These are phyloP conservation scores for Emmonsia crescens DNA, from an alignment of 2,329 filamentous ascomycete genomes.

Conservation along the genomic window DNA sequence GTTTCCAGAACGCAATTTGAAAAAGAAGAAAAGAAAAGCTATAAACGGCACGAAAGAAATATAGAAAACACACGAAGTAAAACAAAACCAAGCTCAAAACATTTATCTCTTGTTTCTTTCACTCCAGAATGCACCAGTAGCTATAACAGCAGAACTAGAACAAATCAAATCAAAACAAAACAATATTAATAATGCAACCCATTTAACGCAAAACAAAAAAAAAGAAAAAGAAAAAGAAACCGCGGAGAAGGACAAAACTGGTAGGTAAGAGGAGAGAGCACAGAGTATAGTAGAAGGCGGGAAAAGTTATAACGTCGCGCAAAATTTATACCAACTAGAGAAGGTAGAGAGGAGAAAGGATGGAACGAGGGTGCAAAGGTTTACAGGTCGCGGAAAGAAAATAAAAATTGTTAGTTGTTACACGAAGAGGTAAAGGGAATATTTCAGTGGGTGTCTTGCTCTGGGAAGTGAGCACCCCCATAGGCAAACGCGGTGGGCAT, in stretches of 20 bases:
- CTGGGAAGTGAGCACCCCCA: not conserved
- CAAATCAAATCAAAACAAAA: too few species aligned
- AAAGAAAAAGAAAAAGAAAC: not conserved
- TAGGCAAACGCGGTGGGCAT: not conserved
- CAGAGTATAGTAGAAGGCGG: not conserved
- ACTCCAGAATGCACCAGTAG: not conserved
- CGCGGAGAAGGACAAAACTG: not conserved
- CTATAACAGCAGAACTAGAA: not conserved
- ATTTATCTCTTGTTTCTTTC: conserved; percentile 2
- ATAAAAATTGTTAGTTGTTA: not conserved
- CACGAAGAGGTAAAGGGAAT: not conserved
- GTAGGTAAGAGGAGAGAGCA: not conserved
- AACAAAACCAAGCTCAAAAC: not conserved
- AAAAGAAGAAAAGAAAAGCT: not conserved
- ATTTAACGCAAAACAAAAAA: not conserved
- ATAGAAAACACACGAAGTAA: not conserved
- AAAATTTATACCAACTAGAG: not conserved
- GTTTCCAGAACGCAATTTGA: not conserved
- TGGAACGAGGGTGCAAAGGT: not conserved
- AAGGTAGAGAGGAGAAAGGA: not conserved
- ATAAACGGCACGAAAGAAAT: not conserved
- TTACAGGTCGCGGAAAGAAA: not conserved
- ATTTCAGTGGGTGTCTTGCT: not conserved
- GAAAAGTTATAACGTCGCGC: not conserved
- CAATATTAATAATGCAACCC: not conserved